phyloP scores from a whole-genome alignment of 192 early-diverging fungal species.

The Allomyces macrogynus region DNA sequence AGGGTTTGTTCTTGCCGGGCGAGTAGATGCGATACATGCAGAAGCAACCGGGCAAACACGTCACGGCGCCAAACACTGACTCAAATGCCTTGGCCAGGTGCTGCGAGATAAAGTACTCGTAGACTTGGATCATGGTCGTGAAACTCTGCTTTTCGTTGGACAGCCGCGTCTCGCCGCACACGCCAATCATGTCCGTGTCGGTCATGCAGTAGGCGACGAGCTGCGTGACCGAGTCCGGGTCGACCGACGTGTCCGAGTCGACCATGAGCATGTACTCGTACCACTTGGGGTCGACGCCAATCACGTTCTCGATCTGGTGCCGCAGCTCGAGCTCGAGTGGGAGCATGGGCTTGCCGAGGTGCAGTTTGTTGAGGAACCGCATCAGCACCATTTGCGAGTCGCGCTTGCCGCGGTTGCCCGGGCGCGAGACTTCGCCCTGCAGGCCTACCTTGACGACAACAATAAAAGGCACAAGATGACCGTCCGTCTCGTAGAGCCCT shows the following conservation, averaged over 20 bases:
- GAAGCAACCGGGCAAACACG: slow-evolving; percentile 98
- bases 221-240: slow-evolving; percentile 73
- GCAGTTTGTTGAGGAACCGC: slow-evolving; percentile 92
- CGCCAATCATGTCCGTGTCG: slow-evolving; percentile 77
- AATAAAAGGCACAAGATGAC: slow-evolving; percentile 80
- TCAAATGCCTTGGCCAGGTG: slow-evolving; percentile 94
- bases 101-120: slow-evolving; percentile 97
- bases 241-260: slow-evolving; percentile 89
- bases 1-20: slow-evolving; percentile 67
- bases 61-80: slow-evolving; percentile 89
- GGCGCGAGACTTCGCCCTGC: slow-evolving; percentile 58
- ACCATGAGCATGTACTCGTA: slow-evolving; percentile 98
- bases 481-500: slow-evolving; percentile 79
- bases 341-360: slow-evolving; percentile 80
- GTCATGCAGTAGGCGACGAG: slow-evolving; percentile 79
- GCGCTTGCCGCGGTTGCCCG: slow-evolving; percentile 95
- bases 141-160: slow-evolving; percentile 86
- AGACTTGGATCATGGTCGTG: slow-evolving; percentile 97
- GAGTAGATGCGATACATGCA: slow-evolving; percentile 94
- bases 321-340: slow-evolving; percentile 93
- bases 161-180: slow-evolving; percentile 89
- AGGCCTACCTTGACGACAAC: slow-evolving; percentile 90
- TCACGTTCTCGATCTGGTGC: slow-evolving; percentile 97
- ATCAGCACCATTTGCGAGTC: slow-evolving; percentile 97
- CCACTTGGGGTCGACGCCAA: slow-evolving; percentile 85